Conservation (phyloP, 2,329 filamentous ascomycete species). For the Cercospora sp. region DNA sequence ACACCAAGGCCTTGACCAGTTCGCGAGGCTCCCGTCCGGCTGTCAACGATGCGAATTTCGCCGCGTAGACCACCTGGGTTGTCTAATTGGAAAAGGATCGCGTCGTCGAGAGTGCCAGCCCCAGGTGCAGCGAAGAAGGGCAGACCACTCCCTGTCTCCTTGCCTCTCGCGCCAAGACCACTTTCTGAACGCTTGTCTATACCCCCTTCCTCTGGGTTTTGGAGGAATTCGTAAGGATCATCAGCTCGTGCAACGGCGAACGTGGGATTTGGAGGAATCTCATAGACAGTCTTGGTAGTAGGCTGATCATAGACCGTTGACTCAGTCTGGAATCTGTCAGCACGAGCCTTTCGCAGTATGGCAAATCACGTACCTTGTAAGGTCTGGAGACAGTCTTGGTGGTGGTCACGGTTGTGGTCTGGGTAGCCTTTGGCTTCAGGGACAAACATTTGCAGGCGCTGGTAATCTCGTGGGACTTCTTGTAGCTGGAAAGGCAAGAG, state of each 20-base stretch:
- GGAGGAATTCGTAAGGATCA: neutral
- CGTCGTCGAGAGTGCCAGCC: neutral
- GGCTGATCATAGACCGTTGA: neutral
- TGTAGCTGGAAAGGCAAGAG: neutral
- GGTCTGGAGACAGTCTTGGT: neutral
- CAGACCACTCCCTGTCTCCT: neutral
- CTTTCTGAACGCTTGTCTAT: neutral
- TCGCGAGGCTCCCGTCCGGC: neutral
- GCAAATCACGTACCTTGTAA: neutral
- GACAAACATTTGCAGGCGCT: neutral
- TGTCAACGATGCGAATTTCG: neutral
- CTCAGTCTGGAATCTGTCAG: neutral
- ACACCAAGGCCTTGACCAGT: neutral
- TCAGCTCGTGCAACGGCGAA: neutral
- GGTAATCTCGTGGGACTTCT: neutral
- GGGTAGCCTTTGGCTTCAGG: neutral
- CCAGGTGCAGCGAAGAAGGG: neutral
- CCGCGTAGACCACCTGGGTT: neutral
- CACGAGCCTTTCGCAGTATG: neutral
- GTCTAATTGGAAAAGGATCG: neutral
- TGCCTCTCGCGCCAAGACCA: neutral
- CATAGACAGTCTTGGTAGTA: neutral
- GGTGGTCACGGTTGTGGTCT: neutral
- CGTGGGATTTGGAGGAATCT: neutral
- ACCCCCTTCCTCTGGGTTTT: neutral